Base-by-base conservation (phyloP, 768 basidiomycete genomes). In the Terana coerulea region DNA sequence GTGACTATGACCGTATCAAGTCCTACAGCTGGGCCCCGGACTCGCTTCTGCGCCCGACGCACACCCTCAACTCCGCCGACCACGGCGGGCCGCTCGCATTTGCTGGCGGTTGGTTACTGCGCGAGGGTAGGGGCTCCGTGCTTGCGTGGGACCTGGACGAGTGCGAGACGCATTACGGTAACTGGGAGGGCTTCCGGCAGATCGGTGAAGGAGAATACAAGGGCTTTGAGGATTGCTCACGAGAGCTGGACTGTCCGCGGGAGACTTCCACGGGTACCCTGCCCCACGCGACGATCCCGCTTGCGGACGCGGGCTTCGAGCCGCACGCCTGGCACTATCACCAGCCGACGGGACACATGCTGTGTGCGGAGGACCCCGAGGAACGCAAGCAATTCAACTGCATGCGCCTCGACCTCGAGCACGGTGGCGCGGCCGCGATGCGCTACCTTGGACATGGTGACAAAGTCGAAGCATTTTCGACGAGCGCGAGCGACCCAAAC, bases 401-500 rank as follows among this genome's bases (percentile, higher is more conserved):
- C 37, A 42, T 59, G 47, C 17, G 49, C 3, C 43, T 73, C 5
- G 73, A 75, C 52, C 48, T 74, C 0, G 70, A 70, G 52, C 52
- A 63, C 24, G 69, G 66, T 15, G 71, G 69, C 0, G 67, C 65
- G 42, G 57, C 58, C 3, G 60, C 47, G 1, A 49, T 60, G 7
- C 59, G 68, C 6, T 75, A 70, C 51, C 52, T 76, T 5, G 75
- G 73, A 1, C 69, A 73, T 47, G 73, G 70, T 6, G 73, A 64
- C 1, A 51, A 47, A 7, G 61, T 72, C 11, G 49, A 52, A 12
- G 53, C 41, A 8, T 64, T 75, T 51, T 66, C 72, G 8, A 72
- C 68, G 6, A 71, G 69, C 53, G 58, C 48, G 0, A 65, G 54
- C 0, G 72, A 75, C 45, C 64, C 67, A 3, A 68, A 71, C 50